Conservation (phyloP, 208 protist genomes). For the Angomonas deanei region DNA sequence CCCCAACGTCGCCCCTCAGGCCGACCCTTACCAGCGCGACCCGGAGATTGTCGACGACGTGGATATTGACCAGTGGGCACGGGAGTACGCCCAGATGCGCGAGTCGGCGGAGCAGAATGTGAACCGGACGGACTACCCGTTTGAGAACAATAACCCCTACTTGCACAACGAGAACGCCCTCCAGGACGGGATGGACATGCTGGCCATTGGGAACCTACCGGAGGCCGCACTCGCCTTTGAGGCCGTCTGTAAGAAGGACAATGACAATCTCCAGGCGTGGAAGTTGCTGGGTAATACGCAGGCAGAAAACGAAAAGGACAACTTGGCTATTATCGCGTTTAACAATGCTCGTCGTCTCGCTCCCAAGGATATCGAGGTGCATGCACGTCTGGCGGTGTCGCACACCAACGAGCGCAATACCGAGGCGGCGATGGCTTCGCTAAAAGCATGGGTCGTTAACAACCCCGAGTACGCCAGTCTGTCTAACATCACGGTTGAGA, state of each 20-base stretch:
- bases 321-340: slow-evolving; percentile 79
- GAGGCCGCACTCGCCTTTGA: slow-evolving; percentile 87
- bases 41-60: slow-evolving; percentile 12
- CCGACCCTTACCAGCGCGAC: slow-evolving; percentile 21
- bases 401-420: slow-evolving; percentile 87
- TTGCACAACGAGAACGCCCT: slow-evolving; percentile 69
- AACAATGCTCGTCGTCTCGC: slow-evolving; percentile 71
- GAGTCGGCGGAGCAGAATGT: slow-evolving; percentile 25
- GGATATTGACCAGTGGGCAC: slow-evolving; percentile 69
- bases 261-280: slow-evolving; percentile 68
- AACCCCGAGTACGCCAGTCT: slow-evolving; percentile 81
- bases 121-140: slow-evolving; percentile 83
- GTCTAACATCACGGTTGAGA: slow-evolving; percentile 43
- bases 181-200: slow-evolving; percentile 66
- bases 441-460: slow-evolving; percentile 71
- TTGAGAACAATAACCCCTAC: slow-evolving; percentile 88
- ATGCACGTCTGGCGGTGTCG: slow-evolving; percentile 69
- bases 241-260: slow-evolving; percentile 79
- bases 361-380: slow-evolving; percentile 61
- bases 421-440: slow-evolving; percentile 55
- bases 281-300: slow-evolving; percentile 74
- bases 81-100: slow-evolving; percentile 72
- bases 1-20: slow-evolving; percentile 9
- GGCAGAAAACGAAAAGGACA: slow-evolving; percentile 89
- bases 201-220: slow-evolving; percentile 70